Conservation (phyloP, 83 land plant genomes). For the Larix sibirica region DNA sequence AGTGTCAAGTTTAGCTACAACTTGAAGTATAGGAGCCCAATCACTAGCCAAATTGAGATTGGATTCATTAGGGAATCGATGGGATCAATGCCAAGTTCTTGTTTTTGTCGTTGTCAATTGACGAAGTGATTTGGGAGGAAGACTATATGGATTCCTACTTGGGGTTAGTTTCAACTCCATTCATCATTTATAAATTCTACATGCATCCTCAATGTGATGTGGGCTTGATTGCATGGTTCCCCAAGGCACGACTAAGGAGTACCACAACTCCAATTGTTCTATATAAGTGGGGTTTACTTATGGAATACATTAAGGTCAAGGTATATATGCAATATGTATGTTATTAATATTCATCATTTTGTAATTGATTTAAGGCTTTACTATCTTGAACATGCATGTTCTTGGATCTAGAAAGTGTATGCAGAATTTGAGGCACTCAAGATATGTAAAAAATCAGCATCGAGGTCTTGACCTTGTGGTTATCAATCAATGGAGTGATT, state of each 20-base stretch:
- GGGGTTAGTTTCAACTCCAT: conserved; percentile 42
- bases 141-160: conserved; percentile 39
- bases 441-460: too few species aligned
- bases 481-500: too few species aligned
- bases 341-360: too few species aligned
- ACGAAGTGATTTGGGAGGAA: conserved; percentile 13
- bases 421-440: too few species aligned
- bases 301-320: neutral
- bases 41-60: conserved; percentile 35
- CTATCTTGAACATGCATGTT: too few species aligned
- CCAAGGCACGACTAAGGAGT: neutral
- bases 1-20: conserved; percentile 25
- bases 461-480: too few species aligned
- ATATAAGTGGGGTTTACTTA: neutral
- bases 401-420: too few species aligned
- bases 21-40: conserved; percentile 27
- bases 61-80: conserved; percentile 31
- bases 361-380: too few species aligned
- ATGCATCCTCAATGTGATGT: conserved; percentile 43
- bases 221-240: conserved; percentile 16
- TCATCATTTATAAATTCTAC: conserved; percentile 32
- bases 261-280: too few species aligned
- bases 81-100: conserved; percentile 58
- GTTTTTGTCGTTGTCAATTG: conserved; percentile 43
- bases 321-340: too few species aligned